A percentile compares a stretch with the other conserved stretches of the same genome.
phyloP scores from a whole-genome alignment of 345 rosid species.

The Corymbia maculata region DNA sequence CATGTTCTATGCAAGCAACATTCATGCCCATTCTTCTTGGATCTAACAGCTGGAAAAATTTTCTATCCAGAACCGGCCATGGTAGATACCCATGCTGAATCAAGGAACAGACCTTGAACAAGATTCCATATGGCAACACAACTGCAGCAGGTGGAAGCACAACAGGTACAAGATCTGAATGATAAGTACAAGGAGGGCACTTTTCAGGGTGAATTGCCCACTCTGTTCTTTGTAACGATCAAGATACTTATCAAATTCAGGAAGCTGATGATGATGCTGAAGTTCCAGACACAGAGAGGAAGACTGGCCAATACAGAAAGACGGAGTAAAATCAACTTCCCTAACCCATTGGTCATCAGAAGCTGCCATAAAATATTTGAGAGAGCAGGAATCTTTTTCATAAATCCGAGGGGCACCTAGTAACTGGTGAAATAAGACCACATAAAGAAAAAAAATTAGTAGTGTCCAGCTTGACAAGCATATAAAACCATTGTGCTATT shows the following conservation, averaged over 20 bases:
- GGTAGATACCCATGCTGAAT: slow-evolving; percentile 41
- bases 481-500: neutral
- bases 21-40: slow-evolving; percentile 2
- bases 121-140: slow-evolving; percentile 22
- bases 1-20: slow-evolving; percentile 18
- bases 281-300: slow-evolving; percentile 43
- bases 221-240: slow-evolving; percentile 12
- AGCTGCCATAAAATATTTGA: slow-evolving; percentile 13
- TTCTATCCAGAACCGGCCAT: slow-evolving; percentile 22
- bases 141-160: slow-evolving; percentile 18
- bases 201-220: slow-evolving; percentile 2
- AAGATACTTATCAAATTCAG: slow-evolving; percentile 20
- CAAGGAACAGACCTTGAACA: slow-evolving; percentile 32
- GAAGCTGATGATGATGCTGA: slow-evolving; percentile 5
- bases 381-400: neutral
- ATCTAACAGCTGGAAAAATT: slow-evolving; percentile 22
- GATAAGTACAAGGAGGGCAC: slow-evolving; percentile 10
- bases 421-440: slow-evolving; percentile 4
- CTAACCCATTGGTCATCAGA: slow-evolving; percentile 37
- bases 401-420: slow-evolving; percentile 18
- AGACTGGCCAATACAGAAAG: slow-evolving; percentile 35
- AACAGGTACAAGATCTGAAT: slow-evolving; percentile 22
- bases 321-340: slow-evolving; percentile 36
- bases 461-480: neutral
- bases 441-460: neutral